Evolutionary conservation across 257 asterid genomes (phyloP), one percentile per base, ranked within the genome.

Genomic region (Anisodus acutangulus): DNA sequence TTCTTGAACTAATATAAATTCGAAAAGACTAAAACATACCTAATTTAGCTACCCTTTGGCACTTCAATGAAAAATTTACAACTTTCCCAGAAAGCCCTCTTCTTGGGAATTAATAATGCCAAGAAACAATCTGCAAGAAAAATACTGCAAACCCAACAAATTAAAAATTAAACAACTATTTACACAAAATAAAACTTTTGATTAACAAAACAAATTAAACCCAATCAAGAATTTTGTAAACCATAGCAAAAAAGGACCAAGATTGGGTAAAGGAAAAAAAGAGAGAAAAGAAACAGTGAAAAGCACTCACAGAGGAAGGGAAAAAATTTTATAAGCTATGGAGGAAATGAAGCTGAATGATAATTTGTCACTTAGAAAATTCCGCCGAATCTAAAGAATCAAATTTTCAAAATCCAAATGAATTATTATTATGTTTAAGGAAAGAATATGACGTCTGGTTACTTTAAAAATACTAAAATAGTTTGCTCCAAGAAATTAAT

Each of bases 101-200:
- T 74, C 19, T 72, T 47, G 59, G 55, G 19, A 49, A 47, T n/a
- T 19, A 6, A 47, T n/a, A 35, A 35, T 10, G 59, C 41, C 60
- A 19, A 72, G 7, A 57, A 72, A 72, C 47, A 74, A 74, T 72
- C 80, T 72, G 41, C 80, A 47, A 19, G 59, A 47, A n/a, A 45
- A 64, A 9, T 60, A 60, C 17, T 4, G 13, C 15, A 12, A 26
- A 47, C 6, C n/a, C 39, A 47, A 72, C 59, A 72, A 70, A 72
- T 47, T 10, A 72, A 72, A 72, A 47, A 3, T 9, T 8, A 19
- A 54, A 37, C 19, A 67, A 5, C 26, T 13, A 69, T 39, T 69
- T 69, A 41, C 49, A 39, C 31, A 69, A 41, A 69, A 53, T 39
- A 69, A 69, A 69, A 69, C 45, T 31, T 35, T 68, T 68, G 17